These are phyloP conservation scores for Alternaria consortialis DNA, from an alignment of 2,329 filamentous ascomycete genomes.

Conservation along the genomic window DNA sequence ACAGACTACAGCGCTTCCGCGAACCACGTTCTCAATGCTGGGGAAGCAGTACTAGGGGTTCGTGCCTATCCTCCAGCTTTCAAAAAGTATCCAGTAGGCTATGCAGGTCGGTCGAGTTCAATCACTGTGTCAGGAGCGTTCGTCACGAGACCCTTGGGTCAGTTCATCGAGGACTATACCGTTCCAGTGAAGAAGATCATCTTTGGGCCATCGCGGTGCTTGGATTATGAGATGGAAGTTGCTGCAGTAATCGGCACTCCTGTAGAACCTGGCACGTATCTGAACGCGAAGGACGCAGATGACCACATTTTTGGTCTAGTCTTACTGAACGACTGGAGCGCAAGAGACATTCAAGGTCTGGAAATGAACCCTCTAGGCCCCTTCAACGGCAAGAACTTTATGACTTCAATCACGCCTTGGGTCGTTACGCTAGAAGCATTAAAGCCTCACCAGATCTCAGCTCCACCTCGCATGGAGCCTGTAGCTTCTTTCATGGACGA, in stretches of 20 bases:
- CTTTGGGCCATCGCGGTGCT: slow-evolving; percentile 51
- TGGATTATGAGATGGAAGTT: slow-evolving; percentile 63
- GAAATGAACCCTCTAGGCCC: slow-evolving; percentile 71
- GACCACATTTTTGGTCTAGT: slow-evolving; percentile 71
- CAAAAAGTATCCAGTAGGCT: slow-evolving; percentile 57
- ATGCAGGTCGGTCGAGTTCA: slow-evolving; percentile 62
- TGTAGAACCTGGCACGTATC: slow-evolving; percentile 48
- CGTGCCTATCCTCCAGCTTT: slow-evolving; percentile 39
- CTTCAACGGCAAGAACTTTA: slow-evolving; percentile 68
- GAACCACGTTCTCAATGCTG: slow-evolving; percentile 63
- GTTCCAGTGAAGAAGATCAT: slow-evolving; percentile 61
- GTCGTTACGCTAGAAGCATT: slow-evolving; percentile 68
- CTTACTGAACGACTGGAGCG: slow-evolving; percentile 70
- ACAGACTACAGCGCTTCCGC: slow-evolving; percentile 66
- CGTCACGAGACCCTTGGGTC: slow-evolving; percentile 35
- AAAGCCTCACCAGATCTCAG: slow-evolving; percentile 41
- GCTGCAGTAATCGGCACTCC: slow-evolving; percentile 57
- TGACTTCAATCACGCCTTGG: slow-evolving; percentile 69
- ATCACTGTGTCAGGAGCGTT: slow-evolving; percentile 60
- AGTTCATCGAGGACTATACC: slow-evolving; percentile 36
- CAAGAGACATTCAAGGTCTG: slow-evolving; percentile 68
- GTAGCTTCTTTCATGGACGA: slow-evolving; percentile 40
- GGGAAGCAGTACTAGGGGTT: slow-evolving; percentile 42
- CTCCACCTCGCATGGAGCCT: slow-evolving; percentile 31
- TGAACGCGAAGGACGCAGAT: slow-evolving; percentile 54